Evolutionary conservation across 257 asterid genomes (phyloP).

Genomic region (Scutellaria barbata): DNA sequence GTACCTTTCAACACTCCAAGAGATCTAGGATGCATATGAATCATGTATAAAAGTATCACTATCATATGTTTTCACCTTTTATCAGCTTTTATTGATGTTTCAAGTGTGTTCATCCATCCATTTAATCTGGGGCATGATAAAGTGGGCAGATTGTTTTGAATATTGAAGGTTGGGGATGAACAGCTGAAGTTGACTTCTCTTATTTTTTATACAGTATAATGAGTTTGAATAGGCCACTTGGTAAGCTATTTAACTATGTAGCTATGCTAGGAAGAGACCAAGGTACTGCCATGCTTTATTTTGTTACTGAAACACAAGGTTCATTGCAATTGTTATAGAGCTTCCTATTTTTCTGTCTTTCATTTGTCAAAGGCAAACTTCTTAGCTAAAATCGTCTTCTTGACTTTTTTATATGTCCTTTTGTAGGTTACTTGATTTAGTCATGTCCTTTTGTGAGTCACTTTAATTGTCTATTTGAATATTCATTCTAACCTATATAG

Average conservation of each 20-base stretch:
- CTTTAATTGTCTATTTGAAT: conserved; percentile 21
- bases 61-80: no score
- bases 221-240: neutral
- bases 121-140: neutral
- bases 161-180: neutral
- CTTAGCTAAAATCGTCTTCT: neutral
- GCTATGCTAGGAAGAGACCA: conserved; percentile 15
- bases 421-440: neutral
- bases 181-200: neutral
- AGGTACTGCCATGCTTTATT: neutral
- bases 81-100: neutral
- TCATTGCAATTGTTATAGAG: conserved; percentile 7
- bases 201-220: neutral
- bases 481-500: neutral
- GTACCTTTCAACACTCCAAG: neutral
- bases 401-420: neutral
- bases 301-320: conserved; percentile 12
- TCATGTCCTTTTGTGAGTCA: conserved; percentile 1
- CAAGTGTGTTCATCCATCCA: neutral
- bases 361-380: neutral
- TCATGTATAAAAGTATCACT: neutral
- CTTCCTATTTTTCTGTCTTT: conserved; percentile 8
- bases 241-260: neutral
- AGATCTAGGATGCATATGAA: neutral
- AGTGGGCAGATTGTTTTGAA: neutral